Percentiles rank a stretch among this genome's conserved stretches.
Evolutionary conservation across 768 basidiomycete species (phyloP).

Genomic region (Trametes sanguinea): DNA sequence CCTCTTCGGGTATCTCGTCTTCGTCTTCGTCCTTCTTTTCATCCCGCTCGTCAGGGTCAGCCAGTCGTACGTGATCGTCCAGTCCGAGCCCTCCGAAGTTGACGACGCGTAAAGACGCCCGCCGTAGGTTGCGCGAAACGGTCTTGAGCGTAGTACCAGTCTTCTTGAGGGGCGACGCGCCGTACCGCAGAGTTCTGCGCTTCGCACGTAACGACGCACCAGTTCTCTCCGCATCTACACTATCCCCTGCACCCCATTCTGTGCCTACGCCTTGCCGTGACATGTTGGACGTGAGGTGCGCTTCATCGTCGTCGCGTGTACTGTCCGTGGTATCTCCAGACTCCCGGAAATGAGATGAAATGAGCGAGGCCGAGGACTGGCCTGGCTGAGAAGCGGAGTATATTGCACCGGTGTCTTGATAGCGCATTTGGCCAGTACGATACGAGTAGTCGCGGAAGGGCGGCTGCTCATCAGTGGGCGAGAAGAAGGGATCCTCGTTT

Average conservation of each 20-base stretch:
- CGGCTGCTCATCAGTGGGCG: slow-evolving; percentile 40
- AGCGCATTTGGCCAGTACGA: slow-evolving; percentile 18
- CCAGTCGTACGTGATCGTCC: slow-evolving; percentile 59
- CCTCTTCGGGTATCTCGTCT: slow-evolving; percentile 34
- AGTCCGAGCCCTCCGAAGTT: slow-evolving; percentile 66
- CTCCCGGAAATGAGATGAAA: slow-evolving; percentile 37
- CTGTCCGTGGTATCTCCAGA: slow-evolving; percentile 39
- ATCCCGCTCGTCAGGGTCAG: slow-evolving; percentile 46
- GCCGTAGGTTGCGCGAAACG: slow-evolving; percentile 56
- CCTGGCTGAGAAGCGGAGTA: slow-evolving; percentile 49
- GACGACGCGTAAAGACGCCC: slow-evolving; percentile 79
- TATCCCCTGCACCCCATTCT: slow-evolving; percentile 31
- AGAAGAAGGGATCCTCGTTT: slow-evolving; percentile 53
- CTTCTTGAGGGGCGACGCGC: slow-evolving; percentile 54
- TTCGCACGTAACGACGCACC: slow-evolving; percentile 39
- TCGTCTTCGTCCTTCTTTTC: slow-evolving; percentile 35
- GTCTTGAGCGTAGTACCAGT: slow-evolving; percentile 60
- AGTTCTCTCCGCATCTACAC: slow-evolving; percentile 51
- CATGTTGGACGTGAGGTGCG: slow-evolving; percentile 58
- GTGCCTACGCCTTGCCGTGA: slow-evolving; percentile 38
- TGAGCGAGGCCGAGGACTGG: slow-evolving; percentile 56
- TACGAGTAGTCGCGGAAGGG: slow-evolving; percentile 37
- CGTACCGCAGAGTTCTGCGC: slow-evolving; percentile 54
- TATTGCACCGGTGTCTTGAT: slow-evolving; percentile 28
- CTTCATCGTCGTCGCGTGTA: slow-evolving; percentile 58